Evolutionary conservation across 176 grass and related monocot genomes (phyloP).

Genomic region (Eleusine coracana): DNA sequence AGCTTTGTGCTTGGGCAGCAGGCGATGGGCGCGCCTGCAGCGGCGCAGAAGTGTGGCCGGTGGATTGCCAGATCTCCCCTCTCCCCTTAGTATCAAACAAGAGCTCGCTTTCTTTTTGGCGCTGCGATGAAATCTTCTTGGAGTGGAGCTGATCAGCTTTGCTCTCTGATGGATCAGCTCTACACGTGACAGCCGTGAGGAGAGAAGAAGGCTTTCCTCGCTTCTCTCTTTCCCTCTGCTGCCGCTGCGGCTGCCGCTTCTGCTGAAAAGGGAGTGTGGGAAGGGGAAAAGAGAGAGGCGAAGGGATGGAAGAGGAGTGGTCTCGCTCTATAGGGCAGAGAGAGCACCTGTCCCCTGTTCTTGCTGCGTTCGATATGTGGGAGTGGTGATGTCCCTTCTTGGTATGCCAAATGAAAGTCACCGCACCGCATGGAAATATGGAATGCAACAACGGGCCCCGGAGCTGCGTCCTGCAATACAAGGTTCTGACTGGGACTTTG

Average conservation of each 20-base stretch:
- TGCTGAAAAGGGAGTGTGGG: conserved; percentile 35
- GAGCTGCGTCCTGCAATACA: neutral
- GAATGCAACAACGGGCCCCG: neutral
- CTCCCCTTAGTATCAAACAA: conserved; percentile 35
- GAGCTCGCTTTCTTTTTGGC: conserved; percentile 44
- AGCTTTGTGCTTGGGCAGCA: conserved; percentile 27
- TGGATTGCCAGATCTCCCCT: conserved; percentile 14
- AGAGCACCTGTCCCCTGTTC: neutral
- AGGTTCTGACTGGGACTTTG: neutral
- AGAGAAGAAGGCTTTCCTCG: neutral
- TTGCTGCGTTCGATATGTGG: conserved; percentile 29
- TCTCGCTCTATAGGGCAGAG: neutral
- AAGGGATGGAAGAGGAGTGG: conserved; percentile 28
- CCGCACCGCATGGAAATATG: conserved; percentile 13
- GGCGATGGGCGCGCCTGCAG: conserved; percentile 33
- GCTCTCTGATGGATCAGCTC: neutral
- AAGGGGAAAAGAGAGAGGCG: neutral
- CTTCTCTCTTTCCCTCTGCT: neutral
- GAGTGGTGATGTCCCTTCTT: conserved; percentile 36
- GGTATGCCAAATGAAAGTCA: conserved; percentile 41
- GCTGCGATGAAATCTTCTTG: conserved; percentile 10
- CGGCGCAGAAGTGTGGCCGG: conserved; percentile 10
- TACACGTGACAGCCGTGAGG: conserved; percentile 19
- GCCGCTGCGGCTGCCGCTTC: conserved; percentile 23
- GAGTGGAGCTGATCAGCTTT: neutral